phyloP scores from a whole-genome alignment of 2,329 filamentous ascomycete species.

The Verticillium zaregamsianum region DNA sequence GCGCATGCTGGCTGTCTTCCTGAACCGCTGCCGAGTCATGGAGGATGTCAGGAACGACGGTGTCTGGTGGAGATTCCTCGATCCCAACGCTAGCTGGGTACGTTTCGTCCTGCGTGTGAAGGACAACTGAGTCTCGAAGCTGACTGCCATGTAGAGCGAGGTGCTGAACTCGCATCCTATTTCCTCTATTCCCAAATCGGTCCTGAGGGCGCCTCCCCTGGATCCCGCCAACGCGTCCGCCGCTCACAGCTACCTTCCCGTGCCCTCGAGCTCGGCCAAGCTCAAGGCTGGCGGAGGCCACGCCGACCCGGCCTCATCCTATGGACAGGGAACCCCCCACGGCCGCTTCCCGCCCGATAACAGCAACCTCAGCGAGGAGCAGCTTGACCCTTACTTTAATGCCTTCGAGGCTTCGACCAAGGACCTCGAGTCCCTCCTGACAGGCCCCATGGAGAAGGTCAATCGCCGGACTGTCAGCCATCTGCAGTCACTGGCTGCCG shows the following conservation, averaged over 20 bases:
- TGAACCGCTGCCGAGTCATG: constrained; percentile 92
- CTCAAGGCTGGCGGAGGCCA: constrained; percentile 55
- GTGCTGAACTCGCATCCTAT: constrained; percentile 92
- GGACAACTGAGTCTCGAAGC: neutral
- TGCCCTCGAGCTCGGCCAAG: constrained; percentile 82
- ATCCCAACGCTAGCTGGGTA: constrained; percentile 99
- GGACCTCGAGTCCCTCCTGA: constrained; percentile 82
- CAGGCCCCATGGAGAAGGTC: constrained; percentile 94
- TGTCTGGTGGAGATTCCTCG: constrained; percentile 96
- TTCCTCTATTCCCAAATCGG: constrained; percentile 87
- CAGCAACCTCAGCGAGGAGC: constrained; percentile 74
- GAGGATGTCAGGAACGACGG: constrained; percentile 87
- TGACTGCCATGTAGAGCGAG: constrained; percentile 63
- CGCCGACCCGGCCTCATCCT: constrained; percentile 29
- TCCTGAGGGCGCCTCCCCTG: constrained; percentile 90
- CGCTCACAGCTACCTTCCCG: constrained; percentile 81
- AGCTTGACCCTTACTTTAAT: constrained; percentile 93
- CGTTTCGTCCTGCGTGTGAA: constrained; percentile 9
- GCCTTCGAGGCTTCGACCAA: constrained; percentile 89
- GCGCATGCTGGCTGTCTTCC: constrained; percentile 92
- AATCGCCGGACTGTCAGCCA: constrained; percentile 87
- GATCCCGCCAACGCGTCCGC: constrained; percentile 88
- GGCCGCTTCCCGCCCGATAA: constrained; percentile 79
- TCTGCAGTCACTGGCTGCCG: constrained; percentile 75
- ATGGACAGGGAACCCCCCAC: constrained; percentile 50